Conservation (phyloP, 768 basidiomycete species). For the Piloderma croceum region DNA sequence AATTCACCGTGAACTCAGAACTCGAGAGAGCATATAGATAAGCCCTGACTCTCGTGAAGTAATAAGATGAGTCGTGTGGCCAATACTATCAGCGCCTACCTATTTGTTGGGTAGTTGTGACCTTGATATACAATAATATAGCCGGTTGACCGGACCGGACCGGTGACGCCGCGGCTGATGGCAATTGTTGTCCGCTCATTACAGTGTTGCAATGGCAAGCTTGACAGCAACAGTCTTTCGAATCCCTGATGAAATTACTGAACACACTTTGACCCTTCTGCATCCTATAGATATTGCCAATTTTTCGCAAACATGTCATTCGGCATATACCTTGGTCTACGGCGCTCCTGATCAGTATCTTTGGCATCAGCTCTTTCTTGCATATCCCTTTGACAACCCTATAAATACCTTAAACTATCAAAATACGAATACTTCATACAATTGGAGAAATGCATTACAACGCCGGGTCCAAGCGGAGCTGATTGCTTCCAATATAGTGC, state of each 20-base stretch:
- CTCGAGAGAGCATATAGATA: too few relatives aligned
- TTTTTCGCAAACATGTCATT: constrained; percentile 51
- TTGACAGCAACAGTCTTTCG: too few relatives aligned
- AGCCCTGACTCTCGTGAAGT: too few relatives aligned
- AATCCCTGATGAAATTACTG: constrained; percentile 57
- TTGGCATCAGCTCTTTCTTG: constrained; percentile 63
- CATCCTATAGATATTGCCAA: constrained; percentile 53
- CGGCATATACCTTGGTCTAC: constrained; percentile 46
- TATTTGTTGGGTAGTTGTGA: too few relatives aligned
- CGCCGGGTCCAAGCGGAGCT: constrained; percentile 38
- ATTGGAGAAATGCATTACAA: constrained; percentile 36
- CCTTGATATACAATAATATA: too few relatives aligned
- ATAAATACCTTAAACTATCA: constrained; percentile 24
- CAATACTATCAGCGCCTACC: too few relatives aligned
- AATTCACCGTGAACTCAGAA: too few relatives aligned
- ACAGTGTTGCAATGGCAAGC: too few relatives aligned
- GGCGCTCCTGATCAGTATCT: constrained; percentile 49
- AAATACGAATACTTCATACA: constrained; percentile 8
- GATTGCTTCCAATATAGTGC: constrained; percentile 12
- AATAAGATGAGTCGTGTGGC: too few relatives aligned
- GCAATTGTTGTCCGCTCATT: too few relatives aligned
- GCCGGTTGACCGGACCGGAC: too few relatives aligned
- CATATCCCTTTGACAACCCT: constrained; percentile 61
- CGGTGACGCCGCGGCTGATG: too few relatives aligned
- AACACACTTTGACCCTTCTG: constrained; percentile 52